Percentiles rank a stretch among this genome's conserved stretches.
Conservation (phyloP, 495 filamentous ascomycete species). For the Trichoderma erinaceum region DNA sequence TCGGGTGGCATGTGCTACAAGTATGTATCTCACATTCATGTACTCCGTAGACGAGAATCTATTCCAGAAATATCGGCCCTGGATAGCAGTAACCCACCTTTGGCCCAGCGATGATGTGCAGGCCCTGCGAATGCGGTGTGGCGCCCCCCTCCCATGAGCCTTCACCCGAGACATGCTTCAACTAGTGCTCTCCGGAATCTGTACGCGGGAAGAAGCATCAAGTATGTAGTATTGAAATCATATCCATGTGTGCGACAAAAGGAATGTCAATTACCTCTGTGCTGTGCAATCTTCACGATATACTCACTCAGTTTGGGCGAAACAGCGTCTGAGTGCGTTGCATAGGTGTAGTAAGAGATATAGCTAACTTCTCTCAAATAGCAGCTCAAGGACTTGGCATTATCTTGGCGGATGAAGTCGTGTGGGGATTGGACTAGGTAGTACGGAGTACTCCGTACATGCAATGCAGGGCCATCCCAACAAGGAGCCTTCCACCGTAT, state of each 20-base stretch:
- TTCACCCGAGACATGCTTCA: conserved; percentile 11
- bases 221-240: not conserved
- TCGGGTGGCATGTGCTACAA: not conserved
- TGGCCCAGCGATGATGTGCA: conserved; percentile 11
- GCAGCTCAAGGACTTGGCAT: not conserved
- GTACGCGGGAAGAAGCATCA: not conserved
- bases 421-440: not conserved
- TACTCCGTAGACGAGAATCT: not conserved
- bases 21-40: not conserved
- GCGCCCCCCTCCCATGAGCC: not conserved
- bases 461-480: conserved; percentile 8
- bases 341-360: not conserved
- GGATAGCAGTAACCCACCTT: conserved; percentile 2
- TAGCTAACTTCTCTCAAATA: not conserved
- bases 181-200: not conserved
- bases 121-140: not conserved
- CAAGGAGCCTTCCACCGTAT: conserved; percentile 3
- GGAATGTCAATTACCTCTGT: not conserved
- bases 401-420: not conserved
- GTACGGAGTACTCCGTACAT: not conserved
- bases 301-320: not conserved
- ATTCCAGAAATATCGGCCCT: not conserved
- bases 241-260: not conserved
- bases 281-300: not conserved
- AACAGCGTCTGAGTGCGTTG: not conserved